Evolutionary conservation across 73 alveolate genomes (phyloP).

Genomic region (Paramecium caudatum): DNA sequence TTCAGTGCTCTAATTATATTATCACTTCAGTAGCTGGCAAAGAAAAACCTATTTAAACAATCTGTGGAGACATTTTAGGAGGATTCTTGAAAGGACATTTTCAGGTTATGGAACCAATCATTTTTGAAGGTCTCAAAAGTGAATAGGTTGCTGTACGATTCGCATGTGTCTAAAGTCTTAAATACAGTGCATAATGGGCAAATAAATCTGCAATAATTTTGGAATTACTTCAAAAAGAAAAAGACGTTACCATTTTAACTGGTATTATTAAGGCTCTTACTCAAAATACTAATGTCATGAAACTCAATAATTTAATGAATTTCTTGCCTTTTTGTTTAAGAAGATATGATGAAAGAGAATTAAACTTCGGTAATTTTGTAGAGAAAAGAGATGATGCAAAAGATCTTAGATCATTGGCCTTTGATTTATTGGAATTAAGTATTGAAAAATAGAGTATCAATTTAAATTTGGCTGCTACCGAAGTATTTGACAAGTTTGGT

Average conservation of each 20-base stretch:
- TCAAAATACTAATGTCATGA: neutral
- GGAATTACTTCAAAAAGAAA: neutral
- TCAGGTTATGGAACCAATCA: neutral
- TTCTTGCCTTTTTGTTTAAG: neutral
- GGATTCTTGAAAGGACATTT: neutral
- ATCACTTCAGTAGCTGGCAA: neutral
- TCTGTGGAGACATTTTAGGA: slow-evolving; percentile 54
- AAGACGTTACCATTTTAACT: slow-evolving; percentile 4
- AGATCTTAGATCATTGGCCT: slow-evolving; percentile 38
- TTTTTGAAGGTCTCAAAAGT: neutral
- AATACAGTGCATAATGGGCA: neutral
- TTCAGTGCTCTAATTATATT: neutral
- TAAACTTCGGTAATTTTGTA: slow-evolving; percentile 52
- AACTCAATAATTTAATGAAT: neutral
- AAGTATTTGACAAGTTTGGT: neutral
- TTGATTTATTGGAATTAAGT: slow-evolving; percentile 37
- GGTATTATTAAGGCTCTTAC: slow-evolving; percentile 52
- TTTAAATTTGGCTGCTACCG: neutral
- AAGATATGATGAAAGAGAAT: slow-evolving; percentile 59
- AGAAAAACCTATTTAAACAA: slow-evolving; percentile 12
- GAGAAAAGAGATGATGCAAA: slow-evolving; percentile 69
- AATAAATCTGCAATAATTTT: neutral
- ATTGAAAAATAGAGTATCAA: neutral
- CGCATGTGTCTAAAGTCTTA: neutral
- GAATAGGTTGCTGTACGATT: neutral